phyloP scores from a whole-genome alignment of 2,329 filamentous ascomycete genomes.

The Capronia coronata region DNA sequence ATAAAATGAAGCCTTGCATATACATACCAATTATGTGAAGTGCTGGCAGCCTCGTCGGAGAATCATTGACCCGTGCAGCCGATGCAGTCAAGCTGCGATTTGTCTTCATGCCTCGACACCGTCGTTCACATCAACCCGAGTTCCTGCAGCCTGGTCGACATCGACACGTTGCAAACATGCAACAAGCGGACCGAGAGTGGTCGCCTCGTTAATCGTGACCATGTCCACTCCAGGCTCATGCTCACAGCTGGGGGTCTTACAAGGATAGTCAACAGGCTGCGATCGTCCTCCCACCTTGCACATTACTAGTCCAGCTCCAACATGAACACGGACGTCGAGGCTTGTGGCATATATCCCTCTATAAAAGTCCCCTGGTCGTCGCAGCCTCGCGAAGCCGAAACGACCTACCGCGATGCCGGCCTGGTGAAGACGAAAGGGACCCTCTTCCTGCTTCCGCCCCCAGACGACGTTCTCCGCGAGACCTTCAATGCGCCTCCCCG shows the following conservation, averaged over 20 bases:
- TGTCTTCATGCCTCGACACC: not conserved
- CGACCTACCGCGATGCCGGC: slow-evolving; percentile 19
- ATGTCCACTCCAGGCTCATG: not conserved
- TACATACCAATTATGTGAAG: not conserved
- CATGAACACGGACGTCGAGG: slow-evolving; percentile 39
- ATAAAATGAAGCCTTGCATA: too few relatives aligned
- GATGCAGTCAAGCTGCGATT: not conserved
- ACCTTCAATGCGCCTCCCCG: slow-evolving; percentile 25
- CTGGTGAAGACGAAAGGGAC: slow-evolving; percentile 26
- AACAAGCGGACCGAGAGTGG: not conserved
- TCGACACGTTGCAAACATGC: too few relatives aligned
- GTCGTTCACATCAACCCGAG: not conserved
- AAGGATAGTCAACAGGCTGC: too few relatives aligned
- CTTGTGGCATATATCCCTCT: slow-evolving; percentile 20
- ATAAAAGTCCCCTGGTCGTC: slow-evolving; percentile 24
- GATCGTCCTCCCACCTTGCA: not conserved
- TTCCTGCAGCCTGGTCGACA: too few relatives aligned
- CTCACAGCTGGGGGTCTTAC: not conserved
- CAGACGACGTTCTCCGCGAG: slow-evolving; percentile 13
- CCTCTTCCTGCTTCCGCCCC: slow-evolving; percentile 27
- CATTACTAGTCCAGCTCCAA: not conserved
- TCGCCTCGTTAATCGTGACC: not conserved
- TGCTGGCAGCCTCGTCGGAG: not conserved
- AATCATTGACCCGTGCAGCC: not conserved
- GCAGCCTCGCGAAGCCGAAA: slow-evolving; percentile 15